Evolutionary conservation across 768 basidiomycete genomes (phyloP), one percentile per base, ranked within the genome.

Genomic region (Lepiota venenata): DNA sequence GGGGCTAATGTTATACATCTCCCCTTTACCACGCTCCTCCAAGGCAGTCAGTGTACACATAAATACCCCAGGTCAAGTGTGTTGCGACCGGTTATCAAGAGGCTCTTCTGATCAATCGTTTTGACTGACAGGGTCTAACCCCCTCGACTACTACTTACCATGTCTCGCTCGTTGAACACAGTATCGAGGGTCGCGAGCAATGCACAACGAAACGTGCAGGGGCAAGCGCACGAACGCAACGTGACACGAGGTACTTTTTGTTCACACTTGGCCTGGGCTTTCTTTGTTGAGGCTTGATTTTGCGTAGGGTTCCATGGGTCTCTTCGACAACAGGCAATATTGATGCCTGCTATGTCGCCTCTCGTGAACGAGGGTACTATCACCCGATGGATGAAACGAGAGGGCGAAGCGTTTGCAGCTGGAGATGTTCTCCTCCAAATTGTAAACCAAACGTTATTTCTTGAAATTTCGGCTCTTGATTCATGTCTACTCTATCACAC

Each of bases 291-390:
- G 14, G 14, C 12, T 12, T 36, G 25, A 20, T 35, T 22, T 32
- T 15, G 9, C 25, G 32, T 46, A 61, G 60, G 57, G 40, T 50
- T 61, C 18, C 60, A 61, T 47, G 58, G 58, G 35, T 38, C 57
- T 18, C 47, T 61, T 37, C 55, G 52, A 27, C 47, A 51, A 4
- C 60, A 58, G 38, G 60, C 57, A 21, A 61, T 61, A 20, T 38
- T 58, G 61, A 96, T 98, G 93, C 95, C 95, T 5, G 95, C 95
- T 56, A 95, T 98, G 93, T 94, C 90, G 4, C 94, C 93, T 12
- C 96, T 93, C 14, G 94, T 98, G 90, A 93, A 90, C 0, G 94
- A 97, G 71, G 95, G 94, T 38, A 92, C 88, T 2, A 91, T 98
- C 58, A 77, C 91, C 0, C 77, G 77, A 7, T 98, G 96, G 94